Evolutionary conservation across 345 rosid species (phyloP).

Genomic region (Eucalyptus lansdowneana): DNA sequence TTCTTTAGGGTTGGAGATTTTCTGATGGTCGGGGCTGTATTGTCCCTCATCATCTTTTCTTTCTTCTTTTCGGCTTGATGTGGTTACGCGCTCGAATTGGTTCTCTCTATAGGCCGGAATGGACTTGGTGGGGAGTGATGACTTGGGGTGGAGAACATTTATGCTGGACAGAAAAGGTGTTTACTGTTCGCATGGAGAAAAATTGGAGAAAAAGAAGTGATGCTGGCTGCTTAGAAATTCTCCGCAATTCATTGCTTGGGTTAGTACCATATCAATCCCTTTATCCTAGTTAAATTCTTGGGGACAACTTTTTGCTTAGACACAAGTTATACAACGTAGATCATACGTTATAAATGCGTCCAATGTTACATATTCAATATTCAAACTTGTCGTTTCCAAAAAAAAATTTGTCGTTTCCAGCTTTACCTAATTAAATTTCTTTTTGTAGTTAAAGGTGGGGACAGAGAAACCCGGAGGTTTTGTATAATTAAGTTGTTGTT

Average conservation of each 20-base stretch:
- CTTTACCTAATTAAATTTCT: not conserved
- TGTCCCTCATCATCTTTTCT: not conserved
- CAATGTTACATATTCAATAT: not conserved
- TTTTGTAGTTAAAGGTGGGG: not conserved
- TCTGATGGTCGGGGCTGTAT: not conserved
- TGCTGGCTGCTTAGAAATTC: not conserved
- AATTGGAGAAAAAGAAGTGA: not conserved
- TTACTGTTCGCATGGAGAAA: not conserved
- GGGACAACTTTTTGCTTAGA: not conserved
- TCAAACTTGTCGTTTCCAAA: not conserved
- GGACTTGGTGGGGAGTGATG: not conserved
- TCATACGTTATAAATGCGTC: not conserved
- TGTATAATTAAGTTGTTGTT: not conserved
- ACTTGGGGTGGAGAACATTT: slow-evolving; percentile 5
- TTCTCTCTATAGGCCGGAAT: not conserved
- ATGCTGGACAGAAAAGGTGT: slow-evolving; percentile 6
- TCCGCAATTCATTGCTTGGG: not conserved
- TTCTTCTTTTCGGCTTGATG: not conserved
- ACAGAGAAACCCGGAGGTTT: not conserved
- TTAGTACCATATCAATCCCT: not conserved
- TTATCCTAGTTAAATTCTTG: not conserved
- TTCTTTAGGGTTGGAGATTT: not conserved
- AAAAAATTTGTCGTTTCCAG: not conserved
- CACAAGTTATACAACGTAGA: not conserved
- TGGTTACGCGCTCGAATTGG: not conserved